Evolutionary conservation across 202 grass and related monocot genomes (phyloP).

Genomic region (Digitaria exilis): DNA sequence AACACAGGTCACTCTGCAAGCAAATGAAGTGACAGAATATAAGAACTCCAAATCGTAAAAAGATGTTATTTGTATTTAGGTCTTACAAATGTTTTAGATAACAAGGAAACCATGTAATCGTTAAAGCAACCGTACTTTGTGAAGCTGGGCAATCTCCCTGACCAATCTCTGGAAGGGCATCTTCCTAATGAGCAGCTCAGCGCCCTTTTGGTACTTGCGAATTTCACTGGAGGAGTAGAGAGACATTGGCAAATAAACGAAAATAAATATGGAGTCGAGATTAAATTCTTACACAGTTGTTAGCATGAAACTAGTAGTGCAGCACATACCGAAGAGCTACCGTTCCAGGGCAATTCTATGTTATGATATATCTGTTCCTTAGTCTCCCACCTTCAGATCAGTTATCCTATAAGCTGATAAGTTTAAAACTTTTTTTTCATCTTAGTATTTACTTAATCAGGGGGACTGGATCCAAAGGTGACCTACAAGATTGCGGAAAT

Average conservation of each 20-base stretch:
- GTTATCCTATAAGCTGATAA: too few relatives aligned
- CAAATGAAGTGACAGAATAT: background rate
- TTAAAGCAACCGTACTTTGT: conserved; percentile 30
- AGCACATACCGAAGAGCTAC: conserved; percentile 5
- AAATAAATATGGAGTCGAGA: background rate
- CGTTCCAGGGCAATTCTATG: background rate
- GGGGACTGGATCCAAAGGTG: too few relatives aligned
- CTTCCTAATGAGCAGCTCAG: conserved; percentile 54
- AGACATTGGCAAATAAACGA: background rate
- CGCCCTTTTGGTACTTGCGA: conserved; percentile 15
- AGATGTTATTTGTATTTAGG: background rate
- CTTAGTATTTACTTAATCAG: too few relatives aligned
- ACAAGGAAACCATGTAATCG: background rate
- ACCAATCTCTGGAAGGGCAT: conserved; percentile 63
- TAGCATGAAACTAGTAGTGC: background rate
- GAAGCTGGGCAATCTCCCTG: conserved; percentile 51
- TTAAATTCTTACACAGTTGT: background rate
- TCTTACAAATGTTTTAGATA: background rate
- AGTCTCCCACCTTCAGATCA: too few relatives aligned
- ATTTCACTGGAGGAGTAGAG: background rate
- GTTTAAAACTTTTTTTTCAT: too few relatives aligned
- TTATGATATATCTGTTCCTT: too few relatives aligned
- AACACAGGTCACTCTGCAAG: conserved; percentile 17
- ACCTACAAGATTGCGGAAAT: too few relatives aligned
- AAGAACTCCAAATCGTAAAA: background rate